A percentile compares a stretch with the other conserved stretches of the same genome.
These are phyloP conservation scores for Fusarium humuli DNA, from an alignment of 2,329 filamentous ascomycete genomes.

Conservation along the genomic window DNA sequence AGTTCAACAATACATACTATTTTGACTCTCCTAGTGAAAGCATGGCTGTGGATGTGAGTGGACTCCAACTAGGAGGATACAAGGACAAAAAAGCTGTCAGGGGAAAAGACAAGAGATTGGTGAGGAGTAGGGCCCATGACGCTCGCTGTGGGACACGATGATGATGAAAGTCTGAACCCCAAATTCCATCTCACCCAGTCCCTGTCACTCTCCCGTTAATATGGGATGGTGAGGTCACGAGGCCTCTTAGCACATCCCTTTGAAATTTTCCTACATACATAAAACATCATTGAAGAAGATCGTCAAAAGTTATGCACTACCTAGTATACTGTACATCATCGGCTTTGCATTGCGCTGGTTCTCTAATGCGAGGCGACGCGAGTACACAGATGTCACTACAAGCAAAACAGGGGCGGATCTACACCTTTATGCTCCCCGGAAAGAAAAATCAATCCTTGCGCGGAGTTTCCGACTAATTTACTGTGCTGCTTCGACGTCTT, in stretches of 20 bases:
- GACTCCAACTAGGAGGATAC: constrained; percentile 8
- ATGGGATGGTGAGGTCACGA: constrained; percentile 38
- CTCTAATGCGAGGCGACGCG: background rate
- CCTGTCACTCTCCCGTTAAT: constrained; percentile 32
- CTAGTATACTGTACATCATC: constrained; percentile 23
- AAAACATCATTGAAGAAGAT: background rate
- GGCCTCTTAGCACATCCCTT: constrained; percentile 11
- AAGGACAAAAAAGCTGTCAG: constrained; percentile 5
- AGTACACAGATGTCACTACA: background rate
- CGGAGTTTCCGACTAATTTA: constrained; percentile 30
- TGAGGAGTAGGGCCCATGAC: constrained; percentile 27
- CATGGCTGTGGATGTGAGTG: constrained; percentile 30
- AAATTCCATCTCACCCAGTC: constrained; percentile 23
- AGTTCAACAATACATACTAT: background rate
- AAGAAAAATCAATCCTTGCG: constrained; percentile 13
- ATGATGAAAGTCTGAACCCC: constrained; percentile 16
- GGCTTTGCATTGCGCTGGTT: constrained; percentile 2
- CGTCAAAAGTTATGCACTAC: background rate
- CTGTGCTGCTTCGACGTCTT: constrained; percentile 10
- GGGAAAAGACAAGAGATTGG: constrained; percentile 29
- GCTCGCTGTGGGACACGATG: constrained; percentile 26
- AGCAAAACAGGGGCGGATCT: constrained; percentile 13
- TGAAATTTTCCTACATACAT: constrained; percentile 2
- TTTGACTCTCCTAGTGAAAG: background rate
- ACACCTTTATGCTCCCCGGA: constrained; percentile 21